Conservation (phyloP, 768 basidiomycete genomes). For the Trametes maxima region DNA sequence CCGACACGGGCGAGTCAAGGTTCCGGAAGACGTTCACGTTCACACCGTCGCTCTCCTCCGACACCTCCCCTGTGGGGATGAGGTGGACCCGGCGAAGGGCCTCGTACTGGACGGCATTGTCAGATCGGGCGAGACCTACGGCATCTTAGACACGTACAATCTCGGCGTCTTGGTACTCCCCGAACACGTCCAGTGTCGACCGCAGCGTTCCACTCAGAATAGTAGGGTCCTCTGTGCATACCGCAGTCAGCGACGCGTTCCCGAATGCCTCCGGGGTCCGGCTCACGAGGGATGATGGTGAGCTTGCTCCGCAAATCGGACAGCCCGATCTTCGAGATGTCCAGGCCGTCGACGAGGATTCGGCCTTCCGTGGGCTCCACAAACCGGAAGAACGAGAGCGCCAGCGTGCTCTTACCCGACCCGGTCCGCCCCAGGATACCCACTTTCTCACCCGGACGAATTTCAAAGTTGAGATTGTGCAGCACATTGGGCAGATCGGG, state of each 20-base stretch:
- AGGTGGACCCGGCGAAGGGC: constrained; percentile 83
- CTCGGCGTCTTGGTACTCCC: constrained; percentile 82
- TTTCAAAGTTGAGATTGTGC: constrained; percentile 74
- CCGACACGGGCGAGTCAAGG: constrained; percentile 72
- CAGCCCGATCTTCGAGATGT: constrained; percentile 78
- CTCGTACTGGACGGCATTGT: constrained; percentile 58
- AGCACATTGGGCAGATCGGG: constrained; percentile 87
- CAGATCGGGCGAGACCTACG: constrained; percentile 2
- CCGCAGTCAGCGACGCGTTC: background rate
- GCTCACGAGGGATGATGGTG: constrained; percentile 75
- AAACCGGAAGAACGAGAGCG: constrained; percentile 85
- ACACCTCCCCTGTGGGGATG: constrained; percentile 57
- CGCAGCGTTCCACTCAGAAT: constrained; percentile 83
- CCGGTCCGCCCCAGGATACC: constrained; percentile 73
- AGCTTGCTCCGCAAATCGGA: constrained; percentile 78
- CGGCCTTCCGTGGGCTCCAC: constrained; percentile 82
- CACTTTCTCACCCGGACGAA: constrained; percentile 78
- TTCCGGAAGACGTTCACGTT: constrained; percentile 80
- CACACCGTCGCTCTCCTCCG: constrained; percentile 50
- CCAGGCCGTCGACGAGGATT: constrained; percentile 76
- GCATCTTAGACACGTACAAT: constrained; percentile 59
- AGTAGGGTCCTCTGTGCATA: constrained; percentile 76
- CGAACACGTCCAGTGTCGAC: constrained; percentile 82
- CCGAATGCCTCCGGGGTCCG: background rate
- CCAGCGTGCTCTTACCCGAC: constrained; percentile 77